A percentile compares a stretch with the other conserved stretches of the same genome.
These are phyloP conservation scores for Lactarius sanguifluus DNA, from an alignment of 768 basidiomycete species.

Conservation along the genomic window DNA sequence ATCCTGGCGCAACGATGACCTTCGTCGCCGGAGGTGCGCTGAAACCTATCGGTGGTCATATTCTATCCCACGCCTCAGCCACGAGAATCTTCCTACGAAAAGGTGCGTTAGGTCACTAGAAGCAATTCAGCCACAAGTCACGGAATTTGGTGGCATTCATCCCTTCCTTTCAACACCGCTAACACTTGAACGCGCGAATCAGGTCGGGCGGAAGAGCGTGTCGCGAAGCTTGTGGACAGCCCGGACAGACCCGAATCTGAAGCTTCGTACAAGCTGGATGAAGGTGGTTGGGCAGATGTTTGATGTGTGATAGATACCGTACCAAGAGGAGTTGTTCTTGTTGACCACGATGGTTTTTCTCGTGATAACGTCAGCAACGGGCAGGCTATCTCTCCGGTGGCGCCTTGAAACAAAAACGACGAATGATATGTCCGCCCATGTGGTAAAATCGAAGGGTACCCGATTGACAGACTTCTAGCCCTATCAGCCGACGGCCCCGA, in stretches of 20 bases:
- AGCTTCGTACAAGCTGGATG: conserved; percentile 87
- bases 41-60: conserved; percentile 90
- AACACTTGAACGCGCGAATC: conserved; percentile 2
- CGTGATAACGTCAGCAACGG: not conserved
- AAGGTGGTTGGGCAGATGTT: conserved; percentile 88
- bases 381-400: not conserved
- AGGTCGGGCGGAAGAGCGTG: conserved; percentile 90
- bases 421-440: not conserved
- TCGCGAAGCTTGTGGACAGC: conserved; percentile 87
- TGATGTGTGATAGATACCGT: conserved; percentile 37
- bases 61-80: conserved; percentile 84
- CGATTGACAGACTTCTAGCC: not conserved
- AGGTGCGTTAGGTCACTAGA: conserved; percentile 43
- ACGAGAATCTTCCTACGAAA: conserved; percentile 87
- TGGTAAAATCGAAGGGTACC: not conserved
- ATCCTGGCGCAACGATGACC: conserved; percentile 93
- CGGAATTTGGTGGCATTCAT: not conserved
- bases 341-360: not conserved
- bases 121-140: not conserved
- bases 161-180: not conserved
- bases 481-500: not conserved
- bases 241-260: conserved; percentile 89
- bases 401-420: not conserved
- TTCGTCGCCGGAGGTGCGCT: conserved; percentile 93
- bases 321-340: not conserved